A percentile compares a stretch with the other conserved stretches of the same genome.
Conservation (phyloP, 192 early-diverging fungal genomes). For the Podila epicladia region DNA sequence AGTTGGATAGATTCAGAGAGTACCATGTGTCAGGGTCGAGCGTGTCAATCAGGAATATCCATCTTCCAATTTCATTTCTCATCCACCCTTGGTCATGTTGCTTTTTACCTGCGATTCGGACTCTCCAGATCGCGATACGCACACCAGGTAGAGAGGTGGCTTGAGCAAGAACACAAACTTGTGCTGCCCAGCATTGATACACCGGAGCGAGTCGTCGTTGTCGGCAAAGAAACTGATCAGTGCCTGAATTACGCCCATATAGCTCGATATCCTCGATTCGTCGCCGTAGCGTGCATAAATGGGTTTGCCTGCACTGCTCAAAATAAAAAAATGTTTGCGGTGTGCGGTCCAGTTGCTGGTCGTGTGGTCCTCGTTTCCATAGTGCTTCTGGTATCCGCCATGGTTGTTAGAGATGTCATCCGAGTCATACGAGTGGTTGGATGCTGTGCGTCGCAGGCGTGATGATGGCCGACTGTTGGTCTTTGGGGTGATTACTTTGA, state of each 20-base stretch:
- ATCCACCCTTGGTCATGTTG: background rate
- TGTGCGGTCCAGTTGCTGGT: constrained; percentile 63
- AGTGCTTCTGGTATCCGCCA: constrained; percentile 45
- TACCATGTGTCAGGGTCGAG: background rate
- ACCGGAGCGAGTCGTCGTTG: constrained; percentile 79
- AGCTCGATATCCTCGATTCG: constrained; percentile 84
- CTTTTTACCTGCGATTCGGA: constrained; percentile 69
- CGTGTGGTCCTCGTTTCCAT: constrained; percentile 42
- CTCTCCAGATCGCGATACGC: constrained; percentile 82
- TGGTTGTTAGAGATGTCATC: constrained; percentile 51
- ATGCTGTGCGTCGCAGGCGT: constrained; percentile 18
- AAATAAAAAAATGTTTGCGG: constrained; percentile 90
- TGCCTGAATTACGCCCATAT: constrained; percentile 93
- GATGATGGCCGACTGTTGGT: constrained; percentile 14
- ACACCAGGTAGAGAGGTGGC: constrained; percentile 87
- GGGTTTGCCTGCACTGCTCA: constrained; percentile 94
- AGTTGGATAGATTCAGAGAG: background rate
- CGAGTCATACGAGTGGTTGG: constrained; percentile 37
- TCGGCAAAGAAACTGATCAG: constrained; percentile 86
- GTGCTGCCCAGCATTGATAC: constrained; percentile 74
- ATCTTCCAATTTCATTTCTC: no score
- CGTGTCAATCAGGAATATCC: no score
- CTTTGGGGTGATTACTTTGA: constrained; percentile 31
- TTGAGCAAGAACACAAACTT: constrained; percentile 85
- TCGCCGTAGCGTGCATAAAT: constrained; percentile 94